Evolutionary conservation across 1,284 basidiomycete genomes (phyloP).

Genomic region (Trametes polyzona): DNA sequence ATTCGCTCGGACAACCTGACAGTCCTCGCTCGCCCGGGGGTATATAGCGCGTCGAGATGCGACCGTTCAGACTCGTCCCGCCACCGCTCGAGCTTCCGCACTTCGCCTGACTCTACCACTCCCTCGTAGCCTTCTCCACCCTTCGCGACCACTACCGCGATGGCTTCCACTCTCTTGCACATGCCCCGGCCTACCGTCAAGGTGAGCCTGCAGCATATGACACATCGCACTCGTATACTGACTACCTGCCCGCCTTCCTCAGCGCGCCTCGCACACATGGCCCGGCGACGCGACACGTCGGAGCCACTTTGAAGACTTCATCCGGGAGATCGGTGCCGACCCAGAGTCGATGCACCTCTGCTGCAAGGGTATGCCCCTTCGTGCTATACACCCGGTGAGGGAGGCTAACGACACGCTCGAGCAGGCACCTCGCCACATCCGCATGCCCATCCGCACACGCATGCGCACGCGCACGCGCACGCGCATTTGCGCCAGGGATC

Average conservation of each 20-base stretch:
- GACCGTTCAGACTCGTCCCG: constrained; percentile 5
- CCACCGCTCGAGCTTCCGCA: constrained; percentile 12
- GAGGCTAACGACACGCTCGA: background rate
- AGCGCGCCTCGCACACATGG: constrained; percentile 28
- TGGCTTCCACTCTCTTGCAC: constrained; percentile 19
- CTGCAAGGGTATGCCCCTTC: constrained; percentile 17
- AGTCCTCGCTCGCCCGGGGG: background rate
- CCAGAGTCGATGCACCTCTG: constrained; percentile 25
- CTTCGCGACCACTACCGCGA: constrained; percentile 7
- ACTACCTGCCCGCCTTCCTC: background rate
- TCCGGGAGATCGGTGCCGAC: constrained; percentile 32
- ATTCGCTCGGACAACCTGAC: constrained; percentile 4
- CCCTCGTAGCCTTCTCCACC: background rate
- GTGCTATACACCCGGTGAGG: no score
- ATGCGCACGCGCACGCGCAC: constrained; percentile 17
- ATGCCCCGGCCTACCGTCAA: constrained; percentile 21
- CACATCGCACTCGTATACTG: background rate
- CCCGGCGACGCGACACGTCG: constrained; percentile 18
- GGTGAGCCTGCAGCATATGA: constrained; percentile 17
- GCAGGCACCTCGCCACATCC: constrained; percentile 19
- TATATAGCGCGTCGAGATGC: constrained; percentile 23
- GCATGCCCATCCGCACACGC: constrained; percentile 17
- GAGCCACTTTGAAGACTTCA: constrained; percentile 34
- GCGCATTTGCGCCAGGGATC: constrained; percentile 19
- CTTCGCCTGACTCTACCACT: constrained; percentile 1